Base-by-base conservation (phyloP, 768 basidiomycete species). In the Pleurotus tuoliensis region DNA sequence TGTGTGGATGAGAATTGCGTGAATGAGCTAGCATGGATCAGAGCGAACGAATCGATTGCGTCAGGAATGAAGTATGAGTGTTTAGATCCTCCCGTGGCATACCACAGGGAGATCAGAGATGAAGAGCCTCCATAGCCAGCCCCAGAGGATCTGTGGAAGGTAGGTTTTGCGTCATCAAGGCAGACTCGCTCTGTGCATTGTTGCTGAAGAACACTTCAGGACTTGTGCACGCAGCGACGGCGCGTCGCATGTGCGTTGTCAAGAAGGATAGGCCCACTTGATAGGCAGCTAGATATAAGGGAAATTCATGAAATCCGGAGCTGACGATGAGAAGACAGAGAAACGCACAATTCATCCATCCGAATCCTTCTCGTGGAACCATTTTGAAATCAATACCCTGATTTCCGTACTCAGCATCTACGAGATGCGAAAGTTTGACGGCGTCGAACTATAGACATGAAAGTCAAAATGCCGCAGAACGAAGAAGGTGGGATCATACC, bases 321-420 rank as follows among this genome's bases (percentile, higher is more conserved):
- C 13, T 47, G 16, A 55, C 34, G 9, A 25, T n/a, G 47, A n/a
- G 41, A 20, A 54, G 44, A 13, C 46, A 34, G 25, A 25, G 1
- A 27, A 9, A 74, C 86, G 58, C 64, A 93, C 92, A 80, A 60
- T 96, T 96, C 90, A 94, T 97, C 96, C 94, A 98, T 7, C 96
- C 96, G 67, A 98, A 99, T 55, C 96, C 96, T 73, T 98, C 96
- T 12, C 94, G 83, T 49, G 95, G 95, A 44, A 98, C 90, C 82
- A 95, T 87, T 75, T 95, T 93, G 77, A 99, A 99, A 76, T 99
- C 96, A 63, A 96, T 81, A 48, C 96, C 96, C 67, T 94, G 92
- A 69, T 94, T 94, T 7, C 94, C 90, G 64, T 98, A 98, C 75
- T 98, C 96, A 45, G 96, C 97, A 66, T 96, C 95, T 5, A 99